Conservation (phyloP, 1,284 basidiomycete genomes). For the Trametes polyzona region DNA sequence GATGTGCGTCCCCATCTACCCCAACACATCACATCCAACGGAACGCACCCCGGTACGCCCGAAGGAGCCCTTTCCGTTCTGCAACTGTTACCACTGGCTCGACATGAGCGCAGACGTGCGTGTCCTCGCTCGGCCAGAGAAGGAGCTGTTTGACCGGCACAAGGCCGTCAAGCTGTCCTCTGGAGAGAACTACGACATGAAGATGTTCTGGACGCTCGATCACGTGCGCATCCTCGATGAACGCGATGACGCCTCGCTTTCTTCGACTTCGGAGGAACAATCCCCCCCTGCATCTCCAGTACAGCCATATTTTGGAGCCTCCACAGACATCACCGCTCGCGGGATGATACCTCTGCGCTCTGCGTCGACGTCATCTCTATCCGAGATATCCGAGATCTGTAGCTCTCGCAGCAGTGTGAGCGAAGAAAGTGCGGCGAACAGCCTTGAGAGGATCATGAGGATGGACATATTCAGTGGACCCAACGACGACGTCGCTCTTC, state of each 20-base stretch:
- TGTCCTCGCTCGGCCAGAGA: not conserved
- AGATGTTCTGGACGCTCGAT: too few relatives aligned
- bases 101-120: not conserved
- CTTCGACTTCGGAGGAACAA: too few relatives aligned
- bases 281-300: too few relatives aligned
- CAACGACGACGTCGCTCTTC: not conserved
- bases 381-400: not conserved
- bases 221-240: too few relatives aligned
- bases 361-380: not conserved
- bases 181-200: not conserved
- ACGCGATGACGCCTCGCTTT: too few relatives aligned
- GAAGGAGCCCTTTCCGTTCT: not conserved
- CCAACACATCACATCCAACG: not conserved
- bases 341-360: not conserved
- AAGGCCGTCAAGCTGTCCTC: not conserved
- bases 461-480: not conserved
- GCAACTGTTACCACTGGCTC: constrained; percentile 7
- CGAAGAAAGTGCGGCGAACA: not conserved
- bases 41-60: constrained; percentile 1
- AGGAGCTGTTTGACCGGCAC: not conserved
- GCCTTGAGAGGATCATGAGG: not conserved
- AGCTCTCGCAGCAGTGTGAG: not conserved
- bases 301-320: too few relatives aligned
- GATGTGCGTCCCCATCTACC: constrained; percentile 15
- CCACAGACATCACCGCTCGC: too few relatives aligned